Base-by-base conservation (phyloP, 257 asterid species). In the Nicotiana tabacum region DNA sequence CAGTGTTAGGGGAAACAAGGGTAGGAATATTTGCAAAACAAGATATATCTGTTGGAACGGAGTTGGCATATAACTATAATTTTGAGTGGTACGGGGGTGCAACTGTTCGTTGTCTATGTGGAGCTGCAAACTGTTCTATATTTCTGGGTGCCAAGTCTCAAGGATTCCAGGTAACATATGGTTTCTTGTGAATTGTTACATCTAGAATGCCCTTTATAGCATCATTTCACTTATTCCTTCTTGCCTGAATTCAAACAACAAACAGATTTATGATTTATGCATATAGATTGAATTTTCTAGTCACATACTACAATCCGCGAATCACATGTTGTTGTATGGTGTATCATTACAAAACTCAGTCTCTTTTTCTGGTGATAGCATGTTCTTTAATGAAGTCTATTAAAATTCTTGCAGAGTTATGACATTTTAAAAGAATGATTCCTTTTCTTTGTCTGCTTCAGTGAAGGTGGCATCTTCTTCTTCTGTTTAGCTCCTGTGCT, bases 71-170 rank as follows among this genome's bases (percentile, higher is more conserved):
- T 84, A 90, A 96, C 87, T 96, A 96, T 86, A 92, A 94, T 85
- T 94, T 94, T 61, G 98, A 94, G 87, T 96, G 99, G 99, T 96
- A 91, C 66, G 99, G 98, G 10, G 98, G 99, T 82, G 97, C 86
- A 80, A 91, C 93, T 84, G 95, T 96, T 82, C 96, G 97, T 57
- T 96, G 98, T 88, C 90, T 94, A 18, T 96, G 98, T 84, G 95
- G 98, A 80, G 97, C 99, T 43, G 89, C 93, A 67, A 92, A 91
- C 84, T 96, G 99, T 88, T 94, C 97, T 64, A 82, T 91, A 81
- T 96, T 92, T 89, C 98, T 96, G 80, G 98, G 98, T 80, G 98
- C 97, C 85, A 94, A 92, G 87, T 96, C 99, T 87, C 98, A 93
- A 74, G 98, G 97, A 85, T 96, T 96, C 89, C 97, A 91, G 97